Evolutionary conservation across 176 grass and related monocot species (phyloP).

Genomic region (Aegilops bicornis): DNA sequence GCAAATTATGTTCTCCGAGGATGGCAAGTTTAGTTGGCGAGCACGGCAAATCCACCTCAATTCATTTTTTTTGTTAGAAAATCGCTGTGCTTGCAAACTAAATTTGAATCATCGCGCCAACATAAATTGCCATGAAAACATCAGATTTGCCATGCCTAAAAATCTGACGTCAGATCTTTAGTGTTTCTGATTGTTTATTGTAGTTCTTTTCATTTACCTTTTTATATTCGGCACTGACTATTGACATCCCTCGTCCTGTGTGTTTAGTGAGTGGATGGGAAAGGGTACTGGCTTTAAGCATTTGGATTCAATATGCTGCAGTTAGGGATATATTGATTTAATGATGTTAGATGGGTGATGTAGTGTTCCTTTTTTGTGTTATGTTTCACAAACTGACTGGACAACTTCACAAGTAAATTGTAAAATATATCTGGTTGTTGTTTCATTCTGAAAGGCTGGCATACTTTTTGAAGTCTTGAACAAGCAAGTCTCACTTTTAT

Average conservation of each 20-base stretch:
- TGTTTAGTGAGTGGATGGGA: neutral
- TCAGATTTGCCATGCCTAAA: too few species aligned
- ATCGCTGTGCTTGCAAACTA: too few species aligned
- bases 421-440: neutral
- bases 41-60: too few species aligned
- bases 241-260: neutral
- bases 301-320: neutral
- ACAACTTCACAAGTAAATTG: neutral
- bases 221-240: neutral
- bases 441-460: slow-evolving; percentile 32
- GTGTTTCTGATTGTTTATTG: neutral
- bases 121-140: too few species aligned
- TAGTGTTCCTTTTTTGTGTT: neutral
- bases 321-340: slow-evolving; percentile 16
- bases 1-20: too few species aligned
- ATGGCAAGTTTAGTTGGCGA: too few species aligned
- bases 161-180: too few species aligned
- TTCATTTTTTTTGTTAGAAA: too few species aligned
- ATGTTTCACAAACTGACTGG: slow-evolving; percentile 1
- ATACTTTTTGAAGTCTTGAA: neutral
- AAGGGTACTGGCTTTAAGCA: neutral
- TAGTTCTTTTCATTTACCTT: slow-evolving; percentile 6
- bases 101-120: too few species aligned
- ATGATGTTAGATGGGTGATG: neutral
- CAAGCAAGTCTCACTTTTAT: neutral